Percentiles rank a stretch among this genome's conserved stretches.
These are phyloP conservation scores for Aspergillus quadrilineatus DNA, from an alignment of 2,329 filamentous ascomycete species.

Conservation along the genomic window DNA sequence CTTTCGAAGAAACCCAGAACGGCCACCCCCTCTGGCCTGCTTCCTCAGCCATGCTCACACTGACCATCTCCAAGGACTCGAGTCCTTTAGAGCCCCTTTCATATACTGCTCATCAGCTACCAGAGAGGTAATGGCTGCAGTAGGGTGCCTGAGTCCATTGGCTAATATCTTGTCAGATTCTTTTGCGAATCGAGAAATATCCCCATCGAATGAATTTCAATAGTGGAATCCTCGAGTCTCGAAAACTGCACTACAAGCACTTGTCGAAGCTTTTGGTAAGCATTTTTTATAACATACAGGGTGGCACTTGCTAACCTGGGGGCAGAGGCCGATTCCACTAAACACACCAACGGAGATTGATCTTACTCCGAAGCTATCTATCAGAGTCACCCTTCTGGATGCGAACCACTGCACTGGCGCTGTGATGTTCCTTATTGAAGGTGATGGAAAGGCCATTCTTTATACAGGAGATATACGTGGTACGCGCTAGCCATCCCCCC, in stretches of 20 bases:
- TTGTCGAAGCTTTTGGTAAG: constrained; percentile 65
- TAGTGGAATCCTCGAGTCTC: constrained; percentile 71
- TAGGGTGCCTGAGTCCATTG: neutral
- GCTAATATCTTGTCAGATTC: constrained; percentile 48
- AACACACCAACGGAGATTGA: constrained; percentile 77
- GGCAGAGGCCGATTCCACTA: constrained; percentile 73
- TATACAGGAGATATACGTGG: constrained; percentile 87
- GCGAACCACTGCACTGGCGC: constrained; percentile 90
- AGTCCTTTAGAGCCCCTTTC: constrained; percentile 73
- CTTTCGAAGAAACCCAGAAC: constrained; percentile 62
- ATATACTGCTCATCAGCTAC: constrained; percentile 89
- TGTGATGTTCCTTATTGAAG: constrained; percentile 90
- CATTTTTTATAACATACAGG: neutral
- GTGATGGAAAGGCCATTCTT: constrained; percentile 67
- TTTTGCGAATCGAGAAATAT: constrained; percentile 76
- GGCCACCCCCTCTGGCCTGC: constrained; percentile 69
- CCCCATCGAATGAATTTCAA: constrained; percentile 79
- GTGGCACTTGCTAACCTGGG: neutral
- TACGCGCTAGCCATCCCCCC: constrained; percentile 18
- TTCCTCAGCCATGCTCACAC: constrained; percentile 93
- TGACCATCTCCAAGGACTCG: constrained; percentile 80
- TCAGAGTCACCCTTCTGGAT: constrained; percentile 81
- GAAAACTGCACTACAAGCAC: constrained; percentile 73
- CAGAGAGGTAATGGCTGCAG: constrained; percentile 53
- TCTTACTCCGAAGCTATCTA: constrained; percentile 63